phyloP scores from a whole-genome alignment of 2,329 filamentous ascomycete genomes.

The Fusarium sp. region DNA sequence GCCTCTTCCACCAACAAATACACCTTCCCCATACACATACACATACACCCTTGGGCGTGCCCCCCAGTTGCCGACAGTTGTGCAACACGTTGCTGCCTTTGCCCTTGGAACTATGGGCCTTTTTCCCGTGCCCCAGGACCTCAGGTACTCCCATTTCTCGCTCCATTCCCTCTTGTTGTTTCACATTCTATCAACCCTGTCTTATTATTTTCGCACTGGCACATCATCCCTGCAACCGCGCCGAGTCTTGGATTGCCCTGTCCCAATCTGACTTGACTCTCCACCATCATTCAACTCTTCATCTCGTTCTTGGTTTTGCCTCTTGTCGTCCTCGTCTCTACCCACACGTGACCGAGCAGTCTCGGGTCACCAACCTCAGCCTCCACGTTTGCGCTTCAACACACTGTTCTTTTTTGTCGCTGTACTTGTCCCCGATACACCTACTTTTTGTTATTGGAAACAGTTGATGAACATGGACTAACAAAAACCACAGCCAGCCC shows the following conservation, averaged over 20 bases:
- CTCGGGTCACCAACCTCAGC: neutral
- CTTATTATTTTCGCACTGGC: slow-evolving; percentile 15
- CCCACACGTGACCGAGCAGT: neutral
- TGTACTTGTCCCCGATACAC: neutral
- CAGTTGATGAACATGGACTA: slow-evolving; percentile 27
- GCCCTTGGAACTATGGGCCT: slow-evolving; percentile 17
- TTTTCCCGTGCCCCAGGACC: slow-evolving; percentile 4
- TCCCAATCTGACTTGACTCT: neutral
- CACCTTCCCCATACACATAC: neutral
- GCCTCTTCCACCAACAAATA: neutral
- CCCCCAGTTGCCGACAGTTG: slow-evolving; percentile 13
- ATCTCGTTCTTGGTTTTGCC: neutral
- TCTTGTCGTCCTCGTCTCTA: neutral
- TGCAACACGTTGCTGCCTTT: slow-evolving; percentile 20
- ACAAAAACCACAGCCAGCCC: slow-evolving; percentile 39
- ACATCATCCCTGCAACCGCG: slow-evolving; percentile 13
- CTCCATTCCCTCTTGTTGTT: slow-evolving; percentile 8
- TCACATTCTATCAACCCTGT: slow-evolving; percentile 13
- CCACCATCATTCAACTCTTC: neutral
- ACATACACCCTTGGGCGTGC: slow-evolving; percentile 15
- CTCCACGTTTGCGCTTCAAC: neutral
- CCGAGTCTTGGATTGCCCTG: slow-evolving; percentile 2
- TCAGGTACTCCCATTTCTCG: slow-evolving; percentile 27
- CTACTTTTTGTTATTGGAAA: neutral
- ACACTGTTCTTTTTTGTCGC: neutral